Conservation (phyloP, 2,329 filamentous ascomycete species). For the Diaporthe citriasiana region DNA sequence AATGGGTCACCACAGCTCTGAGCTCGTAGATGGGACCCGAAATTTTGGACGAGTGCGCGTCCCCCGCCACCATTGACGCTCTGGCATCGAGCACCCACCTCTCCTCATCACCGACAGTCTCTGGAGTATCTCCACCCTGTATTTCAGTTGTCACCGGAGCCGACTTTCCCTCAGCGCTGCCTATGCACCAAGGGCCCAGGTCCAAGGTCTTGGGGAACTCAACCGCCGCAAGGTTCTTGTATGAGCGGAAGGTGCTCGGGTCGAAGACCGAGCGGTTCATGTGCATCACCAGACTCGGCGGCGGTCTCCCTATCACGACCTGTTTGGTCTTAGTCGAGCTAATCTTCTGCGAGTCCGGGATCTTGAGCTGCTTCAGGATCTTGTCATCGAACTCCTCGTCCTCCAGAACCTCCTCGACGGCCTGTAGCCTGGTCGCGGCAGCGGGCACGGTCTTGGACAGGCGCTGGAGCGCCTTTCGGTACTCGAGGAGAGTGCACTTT, state of each 20-base stretch:
- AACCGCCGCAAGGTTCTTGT: conserved; percentile 87
- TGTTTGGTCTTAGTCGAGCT: conserved; percentile 90
- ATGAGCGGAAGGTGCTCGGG: conserved; percentile 81
- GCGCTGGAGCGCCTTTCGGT: conserved; percentile 61
- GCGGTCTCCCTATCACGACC: conserved; percentile 85
- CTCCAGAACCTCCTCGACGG: conserved; percentile 79
- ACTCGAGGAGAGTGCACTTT: conserved; percentile 85
- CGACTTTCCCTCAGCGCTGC: conserved; percentile 61
- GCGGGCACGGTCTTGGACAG: conserved; percentile 68
- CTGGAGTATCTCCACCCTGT: conserved; percentile 45
- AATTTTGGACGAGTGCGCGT: conserved; percentile 63
- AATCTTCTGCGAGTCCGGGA: conserved; percentile 76
- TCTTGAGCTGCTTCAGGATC: conserved; percentile 76
- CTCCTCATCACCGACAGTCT: conserved; percentile 61
- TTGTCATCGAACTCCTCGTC: conserved; percentile 84
- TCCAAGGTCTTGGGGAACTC: conserved; percentile 82
- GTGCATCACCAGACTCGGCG: conserved; percentile 85
- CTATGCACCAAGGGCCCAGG: conserved; percentile 87
- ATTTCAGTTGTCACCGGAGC: conserved; percentile 18
- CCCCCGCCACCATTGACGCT: conserved; percentile 79
- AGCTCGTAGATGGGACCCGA: conserved; percentile 79
- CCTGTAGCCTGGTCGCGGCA: conserved; percentile 69
- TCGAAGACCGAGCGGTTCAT: conserved; percentile 94
- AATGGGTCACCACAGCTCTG: conserved; percentile 88
- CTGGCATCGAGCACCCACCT: conserved; percentile 79